phyloP scores from a whole-genome alignment of 768 basidiomycete species.

The Russula sp. region DNA sequence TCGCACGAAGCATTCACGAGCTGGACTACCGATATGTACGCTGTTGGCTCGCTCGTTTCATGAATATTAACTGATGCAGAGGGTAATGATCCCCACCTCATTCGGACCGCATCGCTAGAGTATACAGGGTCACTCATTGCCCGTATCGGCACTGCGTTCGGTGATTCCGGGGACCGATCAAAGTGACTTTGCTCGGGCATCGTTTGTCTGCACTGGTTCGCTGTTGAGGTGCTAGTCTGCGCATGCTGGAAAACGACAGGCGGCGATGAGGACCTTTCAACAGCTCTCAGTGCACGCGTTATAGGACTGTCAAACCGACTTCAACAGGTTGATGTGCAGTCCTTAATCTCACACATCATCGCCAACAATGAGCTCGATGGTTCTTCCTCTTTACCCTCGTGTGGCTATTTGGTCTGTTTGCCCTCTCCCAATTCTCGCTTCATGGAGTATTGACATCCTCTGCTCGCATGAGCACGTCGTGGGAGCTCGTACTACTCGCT shows the following conservation, averaged over 20 bases:
- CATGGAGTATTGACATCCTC: conserved; percentile 38
- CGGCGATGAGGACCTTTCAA: conserved; percentile 10
- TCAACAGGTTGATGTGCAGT: conserved; percentile 44
- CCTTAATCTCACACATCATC: conserved; percentile 35
- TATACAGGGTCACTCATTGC: conserved; percentile 12
- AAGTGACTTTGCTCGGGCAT: neutral
- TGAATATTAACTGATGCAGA: conserved; percentile 4
- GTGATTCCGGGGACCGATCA: neutral
- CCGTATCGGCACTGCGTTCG: conserved; percentile 11
- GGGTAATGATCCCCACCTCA: conserved; percentile 1
- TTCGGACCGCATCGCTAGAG: conserved; percentile 17
- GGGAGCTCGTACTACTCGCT: conserved; percentile 58
- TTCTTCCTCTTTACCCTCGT: conserved; percentile 33
- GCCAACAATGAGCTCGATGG: conserved; percentile 32
- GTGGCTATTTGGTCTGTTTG: conserved; percentile 59
- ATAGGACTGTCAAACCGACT: conserved; percentile 31
- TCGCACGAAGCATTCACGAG: conserved; percentile 29
- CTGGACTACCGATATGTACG: conserved; percentile 36
- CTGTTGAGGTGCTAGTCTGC: conserved; percentile 15
- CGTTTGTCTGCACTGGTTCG: conserved; percentile 17
- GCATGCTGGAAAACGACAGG: neutral
- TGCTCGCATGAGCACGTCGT: conserved; percentile 45
- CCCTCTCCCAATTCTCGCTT: conserved; percentile 71
- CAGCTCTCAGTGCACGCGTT: too few species aligned
- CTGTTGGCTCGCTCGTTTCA: conserved; percentile 24